Evolutionary conservation across 805 yeast species (phyloP), one percentile per base, ranked within the genome.

Genomic region (Saccharomycopsis sp.): DNA sequence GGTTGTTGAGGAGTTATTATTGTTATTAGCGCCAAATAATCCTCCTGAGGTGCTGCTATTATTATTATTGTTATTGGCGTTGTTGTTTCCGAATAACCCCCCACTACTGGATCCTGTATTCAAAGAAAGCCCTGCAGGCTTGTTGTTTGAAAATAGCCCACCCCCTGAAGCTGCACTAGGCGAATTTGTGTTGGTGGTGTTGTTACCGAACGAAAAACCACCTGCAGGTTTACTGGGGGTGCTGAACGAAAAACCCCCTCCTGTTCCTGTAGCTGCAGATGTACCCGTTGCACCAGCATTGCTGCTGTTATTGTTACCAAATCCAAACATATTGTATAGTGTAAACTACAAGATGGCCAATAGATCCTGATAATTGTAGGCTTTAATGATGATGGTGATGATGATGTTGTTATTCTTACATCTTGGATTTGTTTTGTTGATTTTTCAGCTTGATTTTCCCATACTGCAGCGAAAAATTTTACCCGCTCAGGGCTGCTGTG

Each of bases 351-450:
- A n/a, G n/a, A n/a, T n/a, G n/a, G n/a, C n/a, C n/a, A n/a, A n/a
- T n/a, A n/a, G n/a, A n/a, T n/a, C n/a, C n/a, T n/a, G n/a, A n/a
- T n/a, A n/a, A n/a, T n/a, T n/a, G n/a, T n/a, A n/a, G n/a, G n/a
- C n/a, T n/a, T n/a, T n/a, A n/a, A n/a, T n/a, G n/a, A n/a, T n/a
- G n/a, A n/a, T n/a, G n/a, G n/a, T n/a, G 60, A 63, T 20, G 63
- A 56, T 9, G 70, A 69, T 55, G 72, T n/a, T 29, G 38, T 29
- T 12, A 12, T 29, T 29, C 38, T 5, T 29, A 12, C 5, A 12
- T 12, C 38, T 29, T 29, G 38, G 38, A 12, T 5, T 29, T 29
- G 38, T 7, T 29, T 29, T 29, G 38, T 29, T 29, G 38, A 29
- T 29, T 29, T 29, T 29, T 29, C 38, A 29, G 38, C 38, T 29